Base-by-base conservation (phyloP, 2,329 filamentous ascomycete species). In the Colletotrichum kahawae region DNA sequence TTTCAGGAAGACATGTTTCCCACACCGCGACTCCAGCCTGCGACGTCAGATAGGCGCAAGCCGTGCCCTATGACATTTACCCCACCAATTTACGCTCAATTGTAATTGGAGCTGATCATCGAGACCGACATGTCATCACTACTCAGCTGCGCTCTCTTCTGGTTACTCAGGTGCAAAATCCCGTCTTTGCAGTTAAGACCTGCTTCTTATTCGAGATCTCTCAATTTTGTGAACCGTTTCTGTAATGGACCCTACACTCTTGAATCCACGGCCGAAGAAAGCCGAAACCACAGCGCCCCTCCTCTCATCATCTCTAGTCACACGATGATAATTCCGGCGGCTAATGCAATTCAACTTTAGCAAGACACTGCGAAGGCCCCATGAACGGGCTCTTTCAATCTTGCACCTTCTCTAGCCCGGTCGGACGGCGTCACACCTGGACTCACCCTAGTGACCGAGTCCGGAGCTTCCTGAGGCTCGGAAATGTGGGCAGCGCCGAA, bases 401-500 rank as follows among this genome's bases (percentile, higher is more conserved):
- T 27, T 18, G 38, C 14, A 13, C 29, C 31, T 18, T n/a, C 54
- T 12, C 7, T 33, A 24, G 29, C n/a, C 29, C 18, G 43, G 38
- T 56, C 27, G 18, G 31, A 38, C 60, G 16, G 67, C 36, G 36
- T 48, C 21, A 54, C 48, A 43, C 9, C 16, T 63, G 27, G 43
- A 9, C 63, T 75, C 27, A 43, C 33, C 36, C 21, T 72, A 63
- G 56, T 48, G 69, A 75, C 72, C 62, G 63, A 72, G 69, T 72
- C 68, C 56, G 68, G 54, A 75, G 54, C n/a, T 66, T 18, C 34
- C 31, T 60, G 60, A 66, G 31, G 31, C 21, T 67, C 54, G 36
- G 62, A 66, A 74, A 71, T 74, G 72, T 74, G 72, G 72, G 68
- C 51, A 38, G 33, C 67, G 54, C 36, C 68, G 60, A 59, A 51